Evolutionary conservation across 441 rosid genomes (phyloP), one percentile per base, ranked within the genome.

Genomic region (Eutrema salsugineum): DNA sequence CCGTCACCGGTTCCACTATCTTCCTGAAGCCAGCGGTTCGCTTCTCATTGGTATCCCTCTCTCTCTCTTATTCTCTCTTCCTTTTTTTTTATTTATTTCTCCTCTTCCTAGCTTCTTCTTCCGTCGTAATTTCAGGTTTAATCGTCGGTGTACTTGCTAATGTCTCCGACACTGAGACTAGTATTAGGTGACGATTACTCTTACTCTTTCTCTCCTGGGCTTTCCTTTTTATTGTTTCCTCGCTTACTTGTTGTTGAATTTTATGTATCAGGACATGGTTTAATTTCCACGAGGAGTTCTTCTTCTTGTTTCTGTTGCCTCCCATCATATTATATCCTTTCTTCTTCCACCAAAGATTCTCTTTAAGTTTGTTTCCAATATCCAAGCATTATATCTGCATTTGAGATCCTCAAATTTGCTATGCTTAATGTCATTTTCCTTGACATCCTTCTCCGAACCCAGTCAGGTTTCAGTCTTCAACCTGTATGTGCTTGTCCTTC

Each of bases 21-120:
- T 94, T 6, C 99, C 99, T 4, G 99, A 94, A 78, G 99, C 99
- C 74, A 90, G 99, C 77, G 97, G 93, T 80, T 94, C 99, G 65
- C 93, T 94, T 80, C 91, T 94, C 64, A 94, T 94, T 20, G 99
- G 96, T 92, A 33, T 39, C 33, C 20, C 14, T 24, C 22, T 17
- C 11, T 2, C 5, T 16, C 17, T 54, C 33, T 11, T 12, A 6
- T 11, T 3, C 15, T n/a, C 1, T 50, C 20, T 36, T 75, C 32
- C 14, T 28, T 17, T 27, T 66, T 17, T 17, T 36, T 12, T 24
- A 19, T 38, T 65, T 9, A 6, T 42, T 56, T 32, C 54, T 44
- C n/a, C 1, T 47, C 46, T n/a, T 33, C 68, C 36, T 39, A 35
- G 49, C 43, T 33, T 27, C 43, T 42, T 68, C 46, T 38, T 68